These are phyloP conservation scores for Solanum chilense DNA, from an alignment of 257 asterid species.

Conservation along the genomic window DNA sequence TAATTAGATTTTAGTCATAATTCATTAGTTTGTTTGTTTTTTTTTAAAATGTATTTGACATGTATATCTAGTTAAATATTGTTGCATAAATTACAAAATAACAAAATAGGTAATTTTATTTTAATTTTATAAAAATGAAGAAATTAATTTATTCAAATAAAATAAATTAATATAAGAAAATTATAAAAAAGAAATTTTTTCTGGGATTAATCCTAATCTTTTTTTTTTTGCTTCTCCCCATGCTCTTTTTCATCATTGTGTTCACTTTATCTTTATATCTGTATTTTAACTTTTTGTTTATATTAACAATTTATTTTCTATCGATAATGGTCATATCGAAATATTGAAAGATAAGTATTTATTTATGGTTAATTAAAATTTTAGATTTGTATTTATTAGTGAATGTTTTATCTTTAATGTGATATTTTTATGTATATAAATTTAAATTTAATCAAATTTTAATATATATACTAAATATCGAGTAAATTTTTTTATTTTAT, in stretches of 20 bases:
- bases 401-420: fast-evolving
- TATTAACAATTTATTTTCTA: neutral
- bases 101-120: neutral
- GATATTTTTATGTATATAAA: fast-evolving
- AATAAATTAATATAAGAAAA: neutral
- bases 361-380: fast-evolving
- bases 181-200: neutral
- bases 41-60: too few species aligned
- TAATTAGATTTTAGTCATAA: too few species aligned
- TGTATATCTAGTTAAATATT: too few species aligned
- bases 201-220: neutral
- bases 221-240: slow-evolving; percentile 7
- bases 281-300: slow-evolving; percentile 3
- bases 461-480: fast-evolving
- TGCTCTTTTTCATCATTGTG: neutral
- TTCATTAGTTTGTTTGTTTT: too few species aligned
- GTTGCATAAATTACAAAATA: too few species aligned
- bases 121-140: too few species aligned
- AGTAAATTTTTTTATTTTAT: neutral
- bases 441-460: fast-evolving
- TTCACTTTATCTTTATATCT: slow-evolving; percentile 25
- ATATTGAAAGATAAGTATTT: fast-evolving
- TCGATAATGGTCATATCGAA: fast-evolving
- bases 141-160: neutral
- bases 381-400: fast-evolving